phyloP scores from a whole-genome alignment of 345 rosid species.

The Murraya paniculata region DNA sequence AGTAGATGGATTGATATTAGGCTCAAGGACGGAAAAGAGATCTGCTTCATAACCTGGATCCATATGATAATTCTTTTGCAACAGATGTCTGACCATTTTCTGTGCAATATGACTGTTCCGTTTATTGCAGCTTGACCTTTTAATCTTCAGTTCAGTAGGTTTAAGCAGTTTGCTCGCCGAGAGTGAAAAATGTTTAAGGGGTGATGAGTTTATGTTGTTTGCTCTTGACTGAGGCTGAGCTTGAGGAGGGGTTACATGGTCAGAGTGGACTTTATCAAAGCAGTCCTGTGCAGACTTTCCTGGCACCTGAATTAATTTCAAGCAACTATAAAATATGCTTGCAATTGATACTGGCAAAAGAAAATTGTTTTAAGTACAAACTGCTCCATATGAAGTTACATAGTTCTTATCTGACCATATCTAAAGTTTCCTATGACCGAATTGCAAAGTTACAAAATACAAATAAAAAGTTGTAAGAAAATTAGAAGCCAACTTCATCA shows the following conservation, averaged over 20 bases:
- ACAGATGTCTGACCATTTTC: constrained; percentile 55
- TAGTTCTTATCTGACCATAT: neutral
- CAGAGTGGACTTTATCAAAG: constrained; percentile 69
- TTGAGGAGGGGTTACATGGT: constrained; percentile 57
- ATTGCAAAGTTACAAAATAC: neutral
- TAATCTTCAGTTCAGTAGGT: constrained; percentile 32
- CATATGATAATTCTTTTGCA: constrained; percentile 49
- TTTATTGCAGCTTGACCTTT: constrained; percentile 28
- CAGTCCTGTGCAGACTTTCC: constrained; percentile 86
- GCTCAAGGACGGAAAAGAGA: constrained; percentile 72
- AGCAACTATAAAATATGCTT: neutral
- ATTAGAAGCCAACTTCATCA: neutral
- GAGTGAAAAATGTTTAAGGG: constrained; percentile 44
- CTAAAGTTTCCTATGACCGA: neutral
- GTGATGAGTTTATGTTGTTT: constrained; percentile 34
- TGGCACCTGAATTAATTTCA: constrained; percentile 51
- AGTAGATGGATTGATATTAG: constrained; percentile 26
- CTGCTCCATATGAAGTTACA: constrained; percentile 3
- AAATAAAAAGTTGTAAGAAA: neutral
- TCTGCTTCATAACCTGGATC: constrained; percentile 54
- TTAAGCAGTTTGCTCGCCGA: constrained; percentile 74
- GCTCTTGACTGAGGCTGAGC: constrained; percentile 53
- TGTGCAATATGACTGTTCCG: constrained; percentile 37
- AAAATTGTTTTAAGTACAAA: neutral
- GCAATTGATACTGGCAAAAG: neutral